phyloP scores from a whole-genome alignment of 2,329 filamentous ascomycete species.

The Trichoderma citrinoviride region DNA sequence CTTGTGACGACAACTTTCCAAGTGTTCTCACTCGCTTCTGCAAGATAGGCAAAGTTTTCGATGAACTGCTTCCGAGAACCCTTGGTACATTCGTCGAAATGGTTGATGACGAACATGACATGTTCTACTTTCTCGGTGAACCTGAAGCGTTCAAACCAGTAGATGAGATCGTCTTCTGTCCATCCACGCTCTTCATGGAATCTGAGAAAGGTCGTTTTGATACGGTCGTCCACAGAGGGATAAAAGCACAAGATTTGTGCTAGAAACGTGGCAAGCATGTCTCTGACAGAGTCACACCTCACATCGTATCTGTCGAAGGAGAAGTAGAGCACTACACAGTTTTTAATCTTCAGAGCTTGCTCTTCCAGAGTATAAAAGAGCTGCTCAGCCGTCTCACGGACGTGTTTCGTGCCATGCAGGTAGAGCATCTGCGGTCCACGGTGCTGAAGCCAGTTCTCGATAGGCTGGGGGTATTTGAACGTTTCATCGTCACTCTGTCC shows the following conservation, averaged over 20 bases:
- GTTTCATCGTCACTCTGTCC: neutral
- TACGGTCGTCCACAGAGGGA: slow-evolving; percentile 9
- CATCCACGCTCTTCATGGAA: slow-evolving; percentile 20
- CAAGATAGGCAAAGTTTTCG: slow-evolving; percentile 20
- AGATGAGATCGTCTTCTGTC: slow-evolving; percentile 22
- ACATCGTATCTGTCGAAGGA: slow-evolving; percentile 22
- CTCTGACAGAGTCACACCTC: slow-evolving; percentile 20
- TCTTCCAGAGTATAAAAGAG: slow-evolving; percentile 20
- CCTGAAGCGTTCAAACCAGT: slow-evolving; percentile 22
- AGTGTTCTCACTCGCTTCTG: slow-evolving; percentile 13
- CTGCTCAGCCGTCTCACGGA: slow-evolving; percentile 21
- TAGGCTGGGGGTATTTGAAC: neutral
- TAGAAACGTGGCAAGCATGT: slow-evolving; percentile 23
- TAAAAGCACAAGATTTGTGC: slow-evolving; percentile 20
- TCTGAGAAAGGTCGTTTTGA: slow-evolving; percentile 13
- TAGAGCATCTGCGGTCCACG: slow-evolving; percentile 22
- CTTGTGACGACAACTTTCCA: slow-evolving; percentile 23
- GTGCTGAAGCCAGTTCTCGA: slow-evolving; percentile 16
- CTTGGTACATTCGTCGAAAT: slow-evolving; percentile 23
- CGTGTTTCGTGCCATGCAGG: slow-evolving; percentile 16
- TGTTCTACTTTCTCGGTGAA: slow-evolving; percentile 17
- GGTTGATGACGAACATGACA: slow-evolving; percentile 23
- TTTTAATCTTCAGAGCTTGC: neutral
- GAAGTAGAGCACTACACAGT: slow-evolving; percentile 20
- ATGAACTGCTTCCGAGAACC: slow-evolving; percentile 22